Conservation (phyloP, 805 yeast species). For the Saturnispora mendoncae region DNA sequence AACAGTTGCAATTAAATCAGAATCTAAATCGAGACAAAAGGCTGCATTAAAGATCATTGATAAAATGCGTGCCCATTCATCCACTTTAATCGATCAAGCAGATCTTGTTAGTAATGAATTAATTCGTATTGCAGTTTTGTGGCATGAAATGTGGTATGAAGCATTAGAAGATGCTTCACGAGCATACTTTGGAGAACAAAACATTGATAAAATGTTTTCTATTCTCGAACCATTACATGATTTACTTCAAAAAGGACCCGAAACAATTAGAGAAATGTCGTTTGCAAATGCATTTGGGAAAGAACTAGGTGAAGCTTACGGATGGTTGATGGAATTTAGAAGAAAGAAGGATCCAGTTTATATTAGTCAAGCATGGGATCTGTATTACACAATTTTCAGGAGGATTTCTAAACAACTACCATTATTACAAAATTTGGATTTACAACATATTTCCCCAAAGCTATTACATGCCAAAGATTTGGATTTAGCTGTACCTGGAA, state of each 20-base stretch:
- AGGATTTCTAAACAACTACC: constrained; percentile 84
- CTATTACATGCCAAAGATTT: constrained; percentile 68
- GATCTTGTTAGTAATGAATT: constrained; percentile 90
- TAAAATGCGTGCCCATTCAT: constrained; percentile 83
- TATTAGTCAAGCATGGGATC: constrained; percentile 96
- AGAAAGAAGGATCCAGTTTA: constrained; percentile 80
- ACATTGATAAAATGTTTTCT: constrained; percentile 89
- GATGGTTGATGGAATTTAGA: constrained; percentile 83
- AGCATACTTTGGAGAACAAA: constrained; percentile 86
- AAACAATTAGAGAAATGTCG: constrained; percentile 85
- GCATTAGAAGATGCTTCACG: constrained; percentile 95
- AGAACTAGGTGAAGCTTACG: constrained; percentile 85
- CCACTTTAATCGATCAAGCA: constrained; percentile 81
- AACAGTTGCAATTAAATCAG: constrained; percentile 92
- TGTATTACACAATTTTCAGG: constrained; percentile 87
- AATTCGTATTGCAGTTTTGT: constrained; percentile 86
- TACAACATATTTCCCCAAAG: constrained; percentile 91
- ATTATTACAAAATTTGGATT: constrained; percentile 73
- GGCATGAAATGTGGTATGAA: constrained; percentile 99
- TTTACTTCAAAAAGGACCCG: constrained; percentile 79
- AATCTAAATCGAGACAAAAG: constrained; percentile 76
- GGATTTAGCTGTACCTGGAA: constrained; percentile 89
- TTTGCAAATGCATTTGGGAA: constrained; percentile 91
- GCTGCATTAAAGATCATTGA: constrained; percentile 91
- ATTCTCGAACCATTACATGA: constrained; percentile 84